phyloP scores from a whole-genome alignment of 2,329 filamentous ascomycete species.

The Colletotrichum sp. region DNA sequence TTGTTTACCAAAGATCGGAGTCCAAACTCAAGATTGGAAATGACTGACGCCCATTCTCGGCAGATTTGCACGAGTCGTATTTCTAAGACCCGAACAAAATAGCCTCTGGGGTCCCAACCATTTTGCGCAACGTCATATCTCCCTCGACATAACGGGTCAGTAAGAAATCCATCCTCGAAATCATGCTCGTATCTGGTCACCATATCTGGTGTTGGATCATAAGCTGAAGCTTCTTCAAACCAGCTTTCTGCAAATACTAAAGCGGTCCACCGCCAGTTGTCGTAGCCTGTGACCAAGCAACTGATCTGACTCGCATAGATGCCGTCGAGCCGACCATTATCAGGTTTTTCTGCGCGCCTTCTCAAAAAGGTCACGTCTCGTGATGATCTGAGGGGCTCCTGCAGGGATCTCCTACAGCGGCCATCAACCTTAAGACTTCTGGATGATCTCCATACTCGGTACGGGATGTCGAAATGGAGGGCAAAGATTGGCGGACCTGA shows the following conservation, averaged over 20 bases:
- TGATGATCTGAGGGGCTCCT: neutral
- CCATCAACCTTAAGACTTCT: neutral
- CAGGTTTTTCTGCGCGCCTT: rapidly evolving
- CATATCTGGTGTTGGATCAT: neutral
- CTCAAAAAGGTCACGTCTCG: neutral
- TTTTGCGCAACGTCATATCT: neutral
- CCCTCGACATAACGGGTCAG: neutral
- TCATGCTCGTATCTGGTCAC: neutral
- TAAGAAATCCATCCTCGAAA: neutral
- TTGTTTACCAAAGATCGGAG: neutral
- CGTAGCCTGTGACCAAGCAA: neutral
- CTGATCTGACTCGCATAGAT: neutral
- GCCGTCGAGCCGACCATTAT: rapidly evolving
- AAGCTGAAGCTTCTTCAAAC: neutral
- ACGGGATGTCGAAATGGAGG: neutral
- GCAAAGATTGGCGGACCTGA: neutral
- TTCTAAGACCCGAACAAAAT: neutral
- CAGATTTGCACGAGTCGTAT: neutral
- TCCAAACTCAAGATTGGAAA: neutral
- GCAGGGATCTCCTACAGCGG: neutral
- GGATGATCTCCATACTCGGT: neutral
- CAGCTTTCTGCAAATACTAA: neutral
- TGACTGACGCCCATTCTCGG: neutral
- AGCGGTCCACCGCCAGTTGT: neutral
- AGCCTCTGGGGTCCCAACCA: neutral